These are phyloP conservation scores for Populus alba DNA, from an alignment of 345 rosid species.

Conservation along the genomic window DNA sequence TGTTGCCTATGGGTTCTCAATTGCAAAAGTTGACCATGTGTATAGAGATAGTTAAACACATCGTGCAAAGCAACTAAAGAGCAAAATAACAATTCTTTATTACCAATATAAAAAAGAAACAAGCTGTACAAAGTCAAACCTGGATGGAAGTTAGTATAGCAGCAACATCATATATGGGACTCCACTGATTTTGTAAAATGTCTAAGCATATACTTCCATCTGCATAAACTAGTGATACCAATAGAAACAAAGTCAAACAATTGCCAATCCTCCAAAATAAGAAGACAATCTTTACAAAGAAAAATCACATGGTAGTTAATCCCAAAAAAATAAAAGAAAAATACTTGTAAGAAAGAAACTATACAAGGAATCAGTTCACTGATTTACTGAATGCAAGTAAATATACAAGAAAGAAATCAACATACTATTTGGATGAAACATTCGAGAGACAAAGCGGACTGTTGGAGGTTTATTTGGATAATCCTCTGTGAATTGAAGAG, in stretches of 20 bases:
- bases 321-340: neutral
- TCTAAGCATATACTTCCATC: conserved; percentile 98
- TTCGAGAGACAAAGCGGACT: conserved; percentile 62
- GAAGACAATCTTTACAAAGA: neutral
- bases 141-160: conserved; percentile 96
- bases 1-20: neutral
- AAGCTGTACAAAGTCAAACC: conserved; percentile 34
- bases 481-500: conserved; percentile 59
- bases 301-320: neutral
- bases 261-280: neutral
- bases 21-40: neutral
- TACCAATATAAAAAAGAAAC: neutral
- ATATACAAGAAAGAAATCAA: conserved; percentile 1
- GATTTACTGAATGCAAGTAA: neutral
- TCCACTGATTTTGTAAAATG: conserved; percentile 95
- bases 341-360: neutral
- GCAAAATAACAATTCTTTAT: neutral
- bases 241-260: neutral
- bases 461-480: conserved; percentile 71
- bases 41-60: neutral
- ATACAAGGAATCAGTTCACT: neutral
- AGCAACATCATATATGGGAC: conserved; percentile 96
- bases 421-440: conserved; percentile 73
- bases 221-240: conserved; percentile 61
- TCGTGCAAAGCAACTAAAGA: neutral